A percentile compares a stretch with the other conserved stretches of the same genome.
Conservation (phyloP, 2,329 filamentous ascomycete species). For the Periconia digitata region DNA sequence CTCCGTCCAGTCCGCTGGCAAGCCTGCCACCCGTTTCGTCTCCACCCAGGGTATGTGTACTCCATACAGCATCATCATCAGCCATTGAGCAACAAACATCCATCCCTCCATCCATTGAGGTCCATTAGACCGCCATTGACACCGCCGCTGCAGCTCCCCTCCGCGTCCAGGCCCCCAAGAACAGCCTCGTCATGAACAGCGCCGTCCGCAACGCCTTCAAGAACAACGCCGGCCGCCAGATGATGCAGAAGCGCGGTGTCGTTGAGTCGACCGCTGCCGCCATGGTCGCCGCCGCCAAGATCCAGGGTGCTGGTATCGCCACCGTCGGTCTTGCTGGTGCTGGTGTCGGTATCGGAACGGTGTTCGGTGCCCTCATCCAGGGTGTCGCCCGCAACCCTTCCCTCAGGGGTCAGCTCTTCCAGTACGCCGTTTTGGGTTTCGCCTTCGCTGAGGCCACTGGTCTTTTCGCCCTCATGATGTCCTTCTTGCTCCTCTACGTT, state of each 20-base stretch:
- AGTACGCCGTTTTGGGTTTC: conserved; percentile 93
- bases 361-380: conserved; percentile 87
- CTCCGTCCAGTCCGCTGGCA: conserved; percentile 43
- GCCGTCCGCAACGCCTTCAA: conserved; percentile 44
- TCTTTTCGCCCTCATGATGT: conserved; percentile 58
- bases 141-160: conserved; percentile 30
- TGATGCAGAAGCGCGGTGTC: conserved; percentile 46
- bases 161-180: conserved; percentile 33
- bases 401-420: conserved; percentile 94
- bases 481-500: conserved; percentile 47
- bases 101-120: conserved; percentile 23
- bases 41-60: conserved; percentile 34
- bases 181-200: conserved; percentile 39
- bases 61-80: too few species aligned
- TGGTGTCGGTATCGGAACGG: conserved; percentile 93
- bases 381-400: conserved; percentile 92
- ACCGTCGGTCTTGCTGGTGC: conserved; percentile 91
- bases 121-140: conserved; percentile 39
- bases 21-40: conserved; percentile 36
- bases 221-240: conserved; percentile 44
- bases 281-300: conserved; percentile 47
- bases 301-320: conserved; percentile 56
- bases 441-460: conserved; percentile 92
- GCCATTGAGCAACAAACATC: not conserved
- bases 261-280: conserved; percentile 46